Evolutionary conservation across 2,329 filamentous ascomycete species (phyloP), one percentile per base, ranked within the genome.

Genomic region (Curvularia hawaiiensis): DNA sequence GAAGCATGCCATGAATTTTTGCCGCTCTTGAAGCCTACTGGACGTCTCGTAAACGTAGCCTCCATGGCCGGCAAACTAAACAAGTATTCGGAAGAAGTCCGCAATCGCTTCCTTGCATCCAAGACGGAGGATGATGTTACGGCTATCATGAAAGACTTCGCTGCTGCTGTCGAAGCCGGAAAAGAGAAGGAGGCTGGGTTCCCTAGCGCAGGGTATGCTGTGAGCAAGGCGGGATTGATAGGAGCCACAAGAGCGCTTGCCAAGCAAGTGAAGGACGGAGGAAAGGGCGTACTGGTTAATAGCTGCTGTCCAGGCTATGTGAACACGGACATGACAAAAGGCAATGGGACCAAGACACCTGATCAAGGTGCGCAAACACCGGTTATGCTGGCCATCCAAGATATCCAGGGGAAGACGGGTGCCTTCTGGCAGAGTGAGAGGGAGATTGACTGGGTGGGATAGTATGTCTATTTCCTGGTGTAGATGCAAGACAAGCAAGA

Each of bases 181-280:
- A 77, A 69, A 24, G 78, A 83, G 62, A 78, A 79, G 48, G 75
- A 81, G 43, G 69, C 76, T 3, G 82, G 82, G 0, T 85, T 81
- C 68, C 82, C 81, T 2, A 79, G 77, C 38, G 77, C 80, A 3
- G 82, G 79, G 10, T 85, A 85, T 63, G 79, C 78, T 0, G 79
- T 81, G 5, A 77, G 72, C 24, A 82, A 82, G 63, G 78, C 78
- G 6, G 79, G 79, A 3, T 62, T 79, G 11, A 79, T 79, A 52
- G 79, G 75, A 0, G 73, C 74, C 50, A 80, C 79, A 16, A 73
- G 68, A 55, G 75, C 74, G 6, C 50, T 81, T 11, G 79, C 77
- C 3, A 41, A 54, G 26, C 66, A 74, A 35, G 66, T 76, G 60
- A 63, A 65, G 55, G 68, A 70, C n/a, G 72, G 67, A 44, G 76